Evolutionary conservation across 129 eudicot genomes (phyloP).

Genomic region (Ambrosia trifida): DNA sequence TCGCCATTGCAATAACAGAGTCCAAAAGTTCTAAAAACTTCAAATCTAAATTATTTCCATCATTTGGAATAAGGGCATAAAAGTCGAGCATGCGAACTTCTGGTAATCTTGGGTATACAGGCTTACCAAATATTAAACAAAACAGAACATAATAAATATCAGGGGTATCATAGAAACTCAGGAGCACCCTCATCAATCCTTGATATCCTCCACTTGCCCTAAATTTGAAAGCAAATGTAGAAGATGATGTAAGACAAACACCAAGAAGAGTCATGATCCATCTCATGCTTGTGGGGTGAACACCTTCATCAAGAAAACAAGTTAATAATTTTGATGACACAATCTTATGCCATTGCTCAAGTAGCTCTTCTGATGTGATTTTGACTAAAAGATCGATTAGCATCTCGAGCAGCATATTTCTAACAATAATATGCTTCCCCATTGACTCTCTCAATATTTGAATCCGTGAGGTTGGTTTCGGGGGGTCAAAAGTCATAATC

Average conservation of each 20-base stretch:
- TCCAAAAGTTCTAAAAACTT: conserved; percentile 86
- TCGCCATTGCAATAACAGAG: conserved; percentile 93
- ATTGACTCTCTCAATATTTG: conserved; percentile 74
- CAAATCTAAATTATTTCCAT: conserved; percentile 62
- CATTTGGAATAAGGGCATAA: conserved; percentile 91
- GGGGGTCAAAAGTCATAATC: conserved; percentile 95
- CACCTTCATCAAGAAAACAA: conserved; percentile 87
- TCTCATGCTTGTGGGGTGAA: conserved; percentile 97
- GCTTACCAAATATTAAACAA: conserved; percentile 89
- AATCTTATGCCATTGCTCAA: conserved; percentile 96
- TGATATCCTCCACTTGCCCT: conserved; percentile 76
- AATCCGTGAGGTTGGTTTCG: conserved; percentile 55
- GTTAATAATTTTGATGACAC: conserved; percentile 82
- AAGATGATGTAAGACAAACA: conserved; percentile 81
- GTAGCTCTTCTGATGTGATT: conserved; percentile 71
- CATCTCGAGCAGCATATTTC: conserved; percentile 99
- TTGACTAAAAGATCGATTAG: conserved; percentile 90
- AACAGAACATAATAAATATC: conserved; percentile 92
- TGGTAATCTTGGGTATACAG: conserved; percentile 93
- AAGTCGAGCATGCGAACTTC: conserved; percentile 98
- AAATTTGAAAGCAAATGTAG: conserved; percentile 23
- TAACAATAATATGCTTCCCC: conserved; percentile 97
- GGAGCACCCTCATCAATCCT: conserved; percentile 84
- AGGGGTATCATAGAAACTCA: conserved; percentile 94
- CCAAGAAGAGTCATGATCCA: conserved; percentile 98